Evolutionary conservation across 148 eudicot genomes (phyloP), one percentile per base, ranked within the genome.

Genomic region (Fagopyrum esculentum): DNA sequence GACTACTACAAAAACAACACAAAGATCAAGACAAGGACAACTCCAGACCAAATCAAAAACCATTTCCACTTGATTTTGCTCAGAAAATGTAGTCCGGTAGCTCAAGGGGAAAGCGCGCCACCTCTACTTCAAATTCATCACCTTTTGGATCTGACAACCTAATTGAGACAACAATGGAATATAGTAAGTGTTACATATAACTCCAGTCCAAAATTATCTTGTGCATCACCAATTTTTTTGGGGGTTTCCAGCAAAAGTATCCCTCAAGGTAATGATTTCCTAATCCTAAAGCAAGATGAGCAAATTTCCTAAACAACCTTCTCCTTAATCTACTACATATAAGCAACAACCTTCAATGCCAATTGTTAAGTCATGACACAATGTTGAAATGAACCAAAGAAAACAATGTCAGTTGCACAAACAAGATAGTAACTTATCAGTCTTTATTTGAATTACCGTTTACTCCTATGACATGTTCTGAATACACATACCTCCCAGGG

Each of bases 81-180:
- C 47, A 93, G 90, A 87, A 93, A 45, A 93, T 87, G 86, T 93
- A 93, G 22, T 87, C 93, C 0, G 96, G 98, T 43, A 84, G 50
- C 66, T 75, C 79, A 17, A 93, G 90, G 12, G 88, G 87, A 81
- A 90, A 86, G 26, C 79, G 76, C 0, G 86, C 87, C 78, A 93
- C 91, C 80, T 85, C 86, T 56, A 79, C 96, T 73, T 83, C 80
- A 71, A 93, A 93, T 5, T 77, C 72, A 61, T 66, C 79, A 9
- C 89, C 93, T 80, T 83, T 79, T 61, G 91, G 90, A 51, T 85
- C 77, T 43, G 75, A 75, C 85, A 93, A 76, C 4, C 97, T 92
- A 77, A 5, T 77, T 22, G 57, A 49, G 57, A 60, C 66, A 51
- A 6, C 59, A 47, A 49, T 22, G 10, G 63, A 19, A 16, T 8